Conservation (phyloP, 2,329 filamentous ascomycete species). For the Sporothrix sp. region DNA sequence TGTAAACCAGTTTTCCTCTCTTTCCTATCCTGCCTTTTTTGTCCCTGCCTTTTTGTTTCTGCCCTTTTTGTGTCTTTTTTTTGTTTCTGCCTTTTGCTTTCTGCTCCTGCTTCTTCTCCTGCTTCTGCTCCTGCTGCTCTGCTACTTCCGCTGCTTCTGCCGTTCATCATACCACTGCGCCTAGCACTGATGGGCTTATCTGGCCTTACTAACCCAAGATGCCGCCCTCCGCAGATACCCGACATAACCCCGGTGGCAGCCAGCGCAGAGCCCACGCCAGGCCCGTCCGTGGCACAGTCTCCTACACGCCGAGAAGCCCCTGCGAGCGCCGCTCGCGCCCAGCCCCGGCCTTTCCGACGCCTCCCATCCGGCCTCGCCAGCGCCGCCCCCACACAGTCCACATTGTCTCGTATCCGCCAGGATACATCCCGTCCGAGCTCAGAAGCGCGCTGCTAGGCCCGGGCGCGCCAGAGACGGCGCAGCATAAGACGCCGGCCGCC, state of each 20-base stretch:
- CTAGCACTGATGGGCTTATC: background rate
- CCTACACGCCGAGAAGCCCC: conserved; percentile 21
- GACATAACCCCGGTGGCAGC: background rate
- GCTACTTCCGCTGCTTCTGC: background rate
- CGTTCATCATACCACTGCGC: background rate
- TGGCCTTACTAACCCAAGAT: conserved; percentile 8
- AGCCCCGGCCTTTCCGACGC: conserved; percentile 26
- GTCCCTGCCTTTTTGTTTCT: background rate
- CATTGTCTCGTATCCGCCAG: conserved; percentile 38
- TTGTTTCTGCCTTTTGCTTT: background rate
- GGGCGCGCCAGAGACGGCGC: background rate
- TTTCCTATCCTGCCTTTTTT: background rate
- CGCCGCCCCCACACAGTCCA: conserved; percentile 47
- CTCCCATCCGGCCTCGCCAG: conserved; percentile 39
- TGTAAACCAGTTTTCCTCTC: background rate
- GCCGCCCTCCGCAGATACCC: background rate
- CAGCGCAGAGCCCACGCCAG: conserved; percentile 14
- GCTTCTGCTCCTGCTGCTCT: background rate
- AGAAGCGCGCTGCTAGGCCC: conserved; percentile 19
- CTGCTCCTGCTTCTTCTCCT: background rate
- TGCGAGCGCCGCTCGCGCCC: conserved; percentile 17
- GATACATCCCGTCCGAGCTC: conserved; percentile 32
- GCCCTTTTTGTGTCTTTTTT: background rate
- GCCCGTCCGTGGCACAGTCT: conserved; percentile 21
- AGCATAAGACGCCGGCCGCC: background rate